phyloP scores from a whole-genome alignment of 768 basidiomycete genomes.

The Suillus subalutaceus region DNA sequence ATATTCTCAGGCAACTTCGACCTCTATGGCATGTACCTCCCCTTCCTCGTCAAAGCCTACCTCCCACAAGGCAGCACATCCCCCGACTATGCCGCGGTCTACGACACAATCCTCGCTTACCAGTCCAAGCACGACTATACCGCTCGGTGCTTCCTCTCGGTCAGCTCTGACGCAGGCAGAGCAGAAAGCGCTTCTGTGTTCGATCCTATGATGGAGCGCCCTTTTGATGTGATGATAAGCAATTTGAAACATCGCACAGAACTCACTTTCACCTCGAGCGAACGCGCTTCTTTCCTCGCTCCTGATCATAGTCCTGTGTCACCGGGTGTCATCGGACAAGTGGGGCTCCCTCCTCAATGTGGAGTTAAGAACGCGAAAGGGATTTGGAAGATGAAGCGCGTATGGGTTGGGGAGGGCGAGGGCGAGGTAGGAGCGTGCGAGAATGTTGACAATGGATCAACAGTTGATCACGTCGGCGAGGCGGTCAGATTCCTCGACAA shows the following conservation, averaged over 20 bases:
- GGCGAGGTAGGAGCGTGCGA: neutral
- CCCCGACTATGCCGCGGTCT: constrained; percentile 33
- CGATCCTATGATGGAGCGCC: constrained; percentile 39
- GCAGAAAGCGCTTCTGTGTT: constrained; percentile 29
- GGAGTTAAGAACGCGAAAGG: constrained; percentile 39
- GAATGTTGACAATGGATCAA: neutral
- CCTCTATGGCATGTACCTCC: constrained; percentile 42
- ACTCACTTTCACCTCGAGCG: constrained; percentile 32
- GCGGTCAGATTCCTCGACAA: constrained; percentile 11
- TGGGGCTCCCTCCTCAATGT: constrained; percentile 27
- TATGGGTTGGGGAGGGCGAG: constrained; percentile 29
- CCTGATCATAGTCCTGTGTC: constrained; percentile 24
- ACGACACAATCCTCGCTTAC: constrained; percentile 39
- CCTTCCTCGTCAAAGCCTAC: constrained; percentile 38
- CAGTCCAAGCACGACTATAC: constrained; percentile 43
- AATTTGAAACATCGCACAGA: constrained; percentile 27
- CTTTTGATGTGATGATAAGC: constrained; percentile 34
- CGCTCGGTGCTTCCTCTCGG: constrained; percentile 31
- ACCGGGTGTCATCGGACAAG: constrained; percentile 33
- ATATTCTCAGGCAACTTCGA: constrained; percentile 40
- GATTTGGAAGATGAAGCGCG: constrained; percentile 37
- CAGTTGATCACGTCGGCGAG: constrained; percentile 17
- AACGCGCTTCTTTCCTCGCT: constrained; percentile 28
- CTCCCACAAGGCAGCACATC: constrained; percentile 28
- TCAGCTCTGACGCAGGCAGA: constrained; percentile 23